Conservation (phyloP, 75 land plant genomes). For the Pinus taeda region DNA sequence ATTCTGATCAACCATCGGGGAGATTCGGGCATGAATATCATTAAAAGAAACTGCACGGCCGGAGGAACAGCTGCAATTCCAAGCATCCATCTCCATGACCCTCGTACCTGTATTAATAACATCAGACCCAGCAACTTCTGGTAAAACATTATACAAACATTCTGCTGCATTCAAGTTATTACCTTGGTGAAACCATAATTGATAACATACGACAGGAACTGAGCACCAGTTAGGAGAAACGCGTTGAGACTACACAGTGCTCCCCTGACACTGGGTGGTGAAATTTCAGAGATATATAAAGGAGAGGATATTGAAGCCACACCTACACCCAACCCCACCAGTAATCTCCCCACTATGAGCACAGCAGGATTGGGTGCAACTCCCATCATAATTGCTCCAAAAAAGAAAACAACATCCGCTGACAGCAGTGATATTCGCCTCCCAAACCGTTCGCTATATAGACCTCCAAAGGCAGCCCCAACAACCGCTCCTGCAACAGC, state of each 20-base stretch:
- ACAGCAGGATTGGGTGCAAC: constrained; percentile 34
- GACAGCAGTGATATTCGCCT: constrained; percentile 39
- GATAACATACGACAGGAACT: constrained; percentile 71
- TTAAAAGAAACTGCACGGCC: constrained; percentile 43
- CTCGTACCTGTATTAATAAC: constrained; percentile 26
- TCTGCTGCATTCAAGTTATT: too few species aligned
- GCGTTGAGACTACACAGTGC: constrained; percentile 81
- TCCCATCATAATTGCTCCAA: constrained; percentile 79
- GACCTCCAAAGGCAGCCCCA: constrained; percentile 82
- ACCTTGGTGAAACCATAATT: constrained; percentile 78
- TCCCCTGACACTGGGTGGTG: constrained; percentile 70
- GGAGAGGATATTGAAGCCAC: constrained; percentile 69
- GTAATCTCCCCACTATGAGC: constrained; percentile 57
- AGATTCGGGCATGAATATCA: constrained; percentile 59
- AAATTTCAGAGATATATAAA: constrained; percentile 62
- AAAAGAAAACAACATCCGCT: constrained; percentile 65
- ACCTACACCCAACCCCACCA: constrained; percentile 80
- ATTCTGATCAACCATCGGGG: constrained; percentile 64
- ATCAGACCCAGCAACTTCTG: too few species aligned
- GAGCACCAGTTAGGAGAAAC: constrained; percentile 77
- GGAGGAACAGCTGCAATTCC: constrained; percentile 71
- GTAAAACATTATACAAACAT: too few species aligned
- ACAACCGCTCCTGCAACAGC: constrained; percentile 86
- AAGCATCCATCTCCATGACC: constrained; percentile 84
- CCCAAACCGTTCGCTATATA: constrained; percentile 58